Evolutionary conservation across 208 protist genomes (phyloP), one percentile per base, ranked within the genome.

Genomic region (Leishmania aethiopica): DNA sequence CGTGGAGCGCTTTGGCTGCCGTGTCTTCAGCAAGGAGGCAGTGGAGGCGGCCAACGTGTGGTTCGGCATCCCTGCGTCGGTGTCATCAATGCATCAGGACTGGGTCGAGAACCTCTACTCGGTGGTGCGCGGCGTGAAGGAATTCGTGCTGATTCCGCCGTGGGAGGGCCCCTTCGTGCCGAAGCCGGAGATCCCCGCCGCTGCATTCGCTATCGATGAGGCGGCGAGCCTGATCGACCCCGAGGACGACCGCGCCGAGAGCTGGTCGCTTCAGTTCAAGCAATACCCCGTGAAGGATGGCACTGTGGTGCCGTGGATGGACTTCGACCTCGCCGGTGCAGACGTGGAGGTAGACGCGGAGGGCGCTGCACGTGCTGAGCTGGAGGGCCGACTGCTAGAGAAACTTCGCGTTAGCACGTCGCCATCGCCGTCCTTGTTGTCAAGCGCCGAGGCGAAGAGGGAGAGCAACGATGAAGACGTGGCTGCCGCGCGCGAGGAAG

Each of bases 61-160:
- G 96, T 89, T 98, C 47, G 96, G 96, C 75, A 92, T 91, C 49
- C 85, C 88, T 0, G 90, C 90, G 64, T 94, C 90, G 2, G 93
- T 97, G 45, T 95, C 92, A n/a, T 95, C 92, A 28, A 86, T 97
- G 89, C 96, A 98, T 77, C 94, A 97, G 84, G 96, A 98, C 88
- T 97, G 90, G 89, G 96, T 96, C 37, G 95, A 98, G 85, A 98
- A 98, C 80, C 86, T 98, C 28, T 98, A 98, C 87, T 78, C 90
- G 10, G 95, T 98, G 6, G 89, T 98, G 53, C 89, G 93, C 17
- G 96, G 96, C 4, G 90, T 94, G 66, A 98, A 98, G 89, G 93
- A 95, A 81, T 98, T 98, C 64, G 78, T 95, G n/a, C 87, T 98
- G 47, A 80, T 98, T 49, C 94, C 95, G 7, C 94, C 95, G 28